A percentile compares a stretch with the other conserved stretches of the same genome.
phyloP scores from a whole-genome alignment of 2,329 filamentous ascomycete genomes.

The Huntiella savannae region DNA sequence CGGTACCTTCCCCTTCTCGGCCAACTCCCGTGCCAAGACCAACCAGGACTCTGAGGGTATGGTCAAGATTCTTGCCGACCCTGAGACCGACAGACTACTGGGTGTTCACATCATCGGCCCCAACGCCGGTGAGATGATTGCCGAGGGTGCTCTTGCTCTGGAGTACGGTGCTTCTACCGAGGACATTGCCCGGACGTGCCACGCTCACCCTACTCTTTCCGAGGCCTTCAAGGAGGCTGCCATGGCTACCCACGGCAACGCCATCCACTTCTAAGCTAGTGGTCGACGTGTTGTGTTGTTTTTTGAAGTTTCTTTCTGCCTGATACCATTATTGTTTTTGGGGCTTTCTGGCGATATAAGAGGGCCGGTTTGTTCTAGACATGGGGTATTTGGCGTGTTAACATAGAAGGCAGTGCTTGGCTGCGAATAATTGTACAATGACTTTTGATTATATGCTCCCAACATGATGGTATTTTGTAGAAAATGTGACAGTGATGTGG shows the following conservation, averaged over 20 bases:
- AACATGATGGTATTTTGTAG: too few species aligned
- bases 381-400: conserved; percentile 1
- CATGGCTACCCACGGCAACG: conserved; percentile 89
- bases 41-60: conserved; percentile 90
- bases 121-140: conserved; percentile 98
- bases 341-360: not conserved
- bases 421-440: conserved; percentile 12
- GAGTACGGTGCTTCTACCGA: conserved; percentile 94
- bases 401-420: conserved; percentile 5
- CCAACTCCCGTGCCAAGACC: conserved; percentile 97
- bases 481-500: too few species aligned
- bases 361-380: not conserved
- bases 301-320: not conserved
- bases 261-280: conserved; percentile 67
- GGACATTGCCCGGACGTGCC: conserved; percentile 85
- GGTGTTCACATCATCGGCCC: conserved; percentile 93
- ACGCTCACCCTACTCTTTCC: conserved; percentile 86
- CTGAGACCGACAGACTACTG: conserved; percentile 86
- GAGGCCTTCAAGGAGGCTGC: conserved; percentile 99
- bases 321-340: not conserved
- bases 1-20: conserved; percentile 90
- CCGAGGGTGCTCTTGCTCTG: conserved; percentile 81
- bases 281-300: too few species aligned
- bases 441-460: conserved; percentile 1
- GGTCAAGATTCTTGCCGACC: conserved; percentile 93